Evolutionary conservation across 2,329 filamentous ascomycete species (phyloP).

Genomic region (Sclerotinia glacialis): DNA sequence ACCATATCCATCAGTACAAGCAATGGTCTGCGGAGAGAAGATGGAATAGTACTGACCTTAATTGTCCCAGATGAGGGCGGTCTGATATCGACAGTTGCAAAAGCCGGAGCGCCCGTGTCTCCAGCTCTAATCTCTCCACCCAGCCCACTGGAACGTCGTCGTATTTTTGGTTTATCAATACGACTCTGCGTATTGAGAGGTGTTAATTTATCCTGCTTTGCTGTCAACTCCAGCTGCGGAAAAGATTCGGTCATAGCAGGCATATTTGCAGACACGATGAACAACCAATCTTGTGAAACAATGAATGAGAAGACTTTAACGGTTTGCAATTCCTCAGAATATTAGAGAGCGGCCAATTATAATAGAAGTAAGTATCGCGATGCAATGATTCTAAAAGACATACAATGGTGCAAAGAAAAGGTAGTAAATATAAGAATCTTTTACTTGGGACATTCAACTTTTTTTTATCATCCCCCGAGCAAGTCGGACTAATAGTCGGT

Average conservation of each 20-base stretch:
- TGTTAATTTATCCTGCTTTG: constrained; percentile 17
- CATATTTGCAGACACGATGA: constrained; percentile 17
- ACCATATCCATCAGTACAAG: neutral
- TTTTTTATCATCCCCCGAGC: constrained; percentile 6
- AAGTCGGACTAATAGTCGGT: neutral
- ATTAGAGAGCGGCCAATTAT: neutral
- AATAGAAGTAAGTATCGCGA: neutral
- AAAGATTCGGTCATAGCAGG: constrained; percentile 25
- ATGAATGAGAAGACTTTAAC: neutral
- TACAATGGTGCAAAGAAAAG: neutral
- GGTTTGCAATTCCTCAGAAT: neutral
- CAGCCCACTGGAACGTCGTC: constrained; percentile 48
- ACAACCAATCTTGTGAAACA: neutral
- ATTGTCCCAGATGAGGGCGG: constrained; percentile 33
- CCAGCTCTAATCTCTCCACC: constrained; percentile 50
- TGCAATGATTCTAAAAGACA: neutral
- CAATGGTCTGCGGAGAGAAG: neutral
- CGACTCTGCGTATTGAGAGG: constrained; percentile 22
- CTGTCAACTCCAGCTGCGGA: constrained; percentile 20
- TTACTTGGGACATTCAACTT: constrained; percentile 9
- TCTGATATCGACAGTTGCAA: constrained; percentile 46
- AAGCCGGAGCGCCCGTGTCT: constrained; percentile 49
- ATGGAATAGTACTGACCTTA: constrained; percentile 27
- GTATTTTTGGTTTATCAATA: constrained; percentile 36
- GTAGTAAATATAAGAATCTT: neutral